A percentile compares a stretch with the other conserved stretches of the same genome.
These are phyloP conservation scores for Lactarius deliciosus DNA, from an alignment of 768 basidiomycete genomes.

Conservation along the genomic window DNA sequence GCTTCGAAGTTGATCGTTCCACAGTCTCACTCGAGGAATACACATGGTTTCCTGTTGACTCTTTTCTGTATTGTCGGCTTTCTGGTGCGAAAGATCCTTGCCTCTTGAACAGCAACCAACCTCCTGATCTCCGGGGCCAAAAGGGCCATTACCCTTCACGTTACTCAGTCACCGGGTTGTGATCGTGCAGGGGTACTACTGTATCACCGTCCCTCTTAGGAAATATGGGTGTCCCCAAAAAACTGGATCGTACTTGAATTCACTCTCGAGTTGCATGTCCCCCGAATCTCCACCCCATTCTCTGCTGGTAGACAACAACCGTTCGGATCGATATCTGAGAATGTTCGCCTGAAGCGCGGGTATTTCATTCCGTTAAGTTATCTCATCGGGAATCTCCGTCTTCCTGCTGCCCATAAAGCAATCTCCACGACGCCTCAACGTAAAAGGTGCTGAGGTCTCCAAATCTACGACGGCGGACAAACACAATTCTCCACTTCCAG, in stretches of 20 bases:
- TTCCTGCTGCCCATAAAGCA: constrained; percentile 3
- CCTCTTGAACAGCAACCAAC: not conserved
- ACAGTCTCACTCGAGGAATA: not conserved
- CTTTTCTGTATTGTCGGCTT: not conserved
- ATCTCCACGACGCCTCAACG: constrained; percentile 13
- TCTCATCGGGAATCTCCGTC: constrained; percentile 24
- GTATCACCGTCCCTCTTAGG: not conserved
- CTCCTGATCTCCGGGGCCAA: not conserved
- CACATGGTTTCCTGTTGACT: not conserved
- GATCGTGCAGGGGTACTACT: not conserved
- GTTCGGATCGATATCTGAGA: constrained; percentile 27
- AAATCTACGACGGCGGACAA: constrained; percentile 19
- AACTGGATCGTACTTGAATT: constrained; percentile 1
- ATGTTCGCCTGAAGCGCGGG: constrained; percentile 18
- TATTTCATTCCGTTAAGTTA: constrained; percentile 15
- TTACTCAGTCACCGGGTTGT: not conserved
- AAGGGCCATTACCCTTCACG: not conserved
- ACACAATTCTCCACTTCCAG: constrained; percentile 2
- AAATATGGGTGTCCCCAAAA: not conserved
- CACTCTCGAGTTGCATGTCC: not conserved
- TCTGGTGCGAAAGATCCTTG: not conserved
- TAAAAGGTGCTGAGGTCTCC: constrained; percentile 13
- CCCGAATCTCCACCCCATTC: constrained; percentile 11
- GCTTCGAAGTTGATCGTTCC: not conserved
- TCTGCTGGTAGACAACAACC: constrained; percentile 5